Conservation (phyloP, 345 rosid genomes). For the Dipteronia sinensis region DNA sequence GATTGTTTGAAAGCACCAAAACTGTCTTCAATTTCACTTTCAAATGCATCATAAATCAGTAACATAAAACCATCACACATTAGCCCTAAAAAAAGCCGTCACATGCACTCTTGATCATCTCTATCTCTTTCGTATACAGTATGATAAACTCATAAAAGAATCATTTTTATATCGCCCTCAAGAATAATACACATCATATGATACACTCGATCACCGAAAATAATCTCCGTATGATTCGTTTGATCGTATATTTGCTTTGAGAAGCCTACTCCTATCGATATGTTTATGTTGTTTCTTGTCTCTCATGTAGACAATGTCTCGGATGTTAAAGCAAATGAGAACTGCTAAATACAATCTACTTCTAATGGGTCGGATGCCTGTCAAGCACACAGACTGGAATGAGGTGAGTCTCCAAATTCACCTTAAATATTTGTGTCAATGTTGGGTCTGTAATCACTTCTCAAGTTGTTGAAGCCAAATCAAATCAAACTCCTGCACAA, state of each 20-base stretch:
- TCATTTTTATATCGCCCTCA: neutral
- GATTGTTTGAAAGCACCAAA: no score
- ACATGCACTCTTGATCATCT: neutral
- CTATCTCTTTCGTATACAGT: neutral
- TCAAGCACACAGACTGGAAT: constrained; percentile 2
- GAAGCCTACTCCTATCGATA: neutral
- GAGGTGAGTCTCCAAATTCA: neutral
- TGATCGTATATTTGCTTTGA: neutral
- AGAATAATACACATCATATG: neutral
- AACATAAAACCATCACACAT: neutral
- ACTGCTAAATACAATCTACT: no score
- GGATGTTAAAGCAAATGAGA: neutral
- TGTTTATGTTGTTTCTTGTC: neutral
- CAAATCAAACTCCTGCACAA: constrained; percentile 62
- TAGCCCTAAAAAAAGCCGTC: neutral
- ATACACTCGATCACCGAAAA: neutral
- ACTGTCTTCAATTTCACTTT: neutral
- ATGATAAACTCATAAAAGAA: neutral
- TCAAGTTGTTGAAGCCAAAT: neutral
- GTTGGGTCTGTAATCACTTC: neutral
- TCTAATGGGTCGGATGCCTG: neutral
- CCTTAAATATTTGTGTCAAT: neutral
- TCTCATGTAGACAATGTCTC: neutral
- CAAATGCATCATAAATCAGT: neutral
- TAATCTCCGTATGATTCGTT: neutral